Conservation (phyloP, 2,329 filamentous ascomycete genomes). For the Penicillium sp. region DNA sequence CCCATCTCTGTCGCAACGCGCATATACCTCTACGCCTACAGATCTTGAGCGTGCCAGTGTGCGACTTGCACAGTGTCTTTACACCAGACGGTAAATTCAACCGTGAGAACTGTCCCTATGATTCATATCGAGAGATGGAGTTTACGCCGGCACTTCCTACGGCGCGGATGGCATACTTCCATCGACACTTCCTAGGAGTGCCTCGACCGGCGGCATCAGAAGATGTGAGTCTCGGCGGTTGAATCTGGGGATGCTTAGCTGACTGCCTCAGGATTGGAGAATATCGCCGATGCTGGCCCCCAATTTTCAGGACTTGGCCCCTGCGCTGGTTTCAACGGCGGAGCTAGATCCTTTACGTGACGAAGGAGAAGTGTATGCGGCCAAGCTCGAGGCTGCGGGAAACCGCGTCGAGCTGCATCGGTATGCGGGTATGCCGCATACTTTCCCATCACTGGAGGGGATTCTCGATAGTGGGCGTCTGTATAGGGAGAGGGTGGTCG, state of each 20-base stretch:
- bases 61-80: constrained; percentile 38
- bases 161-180: constrained; percentile 42
- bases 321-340: constrained; percentile 40
- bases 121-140: constrained; percentile 42
- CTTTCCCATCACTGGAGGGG: constrained; percentile 29
- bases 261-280: constrained; percentile 38
- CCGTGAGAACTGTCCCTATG: constrained; percentile 36
- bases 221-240: constrained; percentile 28
- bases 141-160: constrained; percentile 35
- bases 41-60: constrained; percentile 37
- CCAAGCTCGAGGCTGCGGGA: constrained; percentile 37
- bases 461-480: constrained; percentile 30
- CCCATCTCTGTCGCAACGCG: constrained; percentile 39
- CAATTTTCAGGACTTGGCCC: constrained; percentile 36
- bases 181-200: constrained; percentile 38
- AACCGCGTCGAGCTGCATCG: constrained; percentile 32
- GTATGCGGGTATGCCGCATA: constrained; percentile 36
- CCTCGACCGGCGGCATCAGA: constrained; percentile 35
- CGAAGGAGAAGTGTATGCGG: constrained; percentile 42
- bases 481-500: constrained; percentile 31
- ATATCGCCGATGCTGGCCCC: constrained; percentile 42
- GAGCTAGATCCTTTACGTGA: constrained; percentile 45
- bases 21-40: constrained; percentile 38
- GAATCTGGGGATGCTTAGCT: constrained; percentile 1
- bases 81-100: constrained; percentile 37